Percentiles rank a stretch among this genome's conserved stretches.
Conservation (phyloP, 495 filamentous ascomycete species). For the Daldinia caldariorum region DNA sequence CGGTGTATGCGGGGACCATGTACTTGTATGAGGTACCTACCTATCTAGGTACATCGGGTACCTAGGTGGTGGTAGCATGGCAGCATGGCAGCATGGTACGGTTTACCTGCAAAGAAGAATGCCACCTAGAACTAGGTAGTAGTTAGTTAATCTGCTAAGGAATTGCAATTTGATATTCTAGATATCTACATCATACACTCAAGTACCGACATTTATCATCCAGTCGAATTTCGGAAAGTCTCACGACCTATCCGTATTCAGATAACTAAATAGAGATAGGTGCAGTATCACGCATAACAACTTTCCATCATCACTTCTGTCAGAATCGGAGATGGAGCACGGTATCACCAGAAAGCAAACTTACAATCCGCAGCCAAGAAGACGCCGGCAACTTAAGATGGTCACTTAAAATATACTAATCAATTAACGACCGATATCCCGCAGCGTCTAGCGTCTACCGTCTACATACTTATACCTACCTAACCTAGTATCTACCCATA, state of each 20-base stretch:
- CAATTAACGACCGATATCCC: conserved; percentile 9
- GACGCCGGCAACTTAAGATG: conserved; percentile 11
- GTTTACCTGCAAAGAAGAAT: too few relatives aligned
- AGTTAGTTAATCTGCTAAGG: conserved; percentile 3
- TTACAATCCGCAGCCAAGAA: conserved; percentile 28
- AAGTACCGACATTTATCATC: background rate
- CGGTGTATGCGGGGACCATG: conserved; percentile 3
- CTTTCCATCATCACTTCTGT: conserved; percentile 29
- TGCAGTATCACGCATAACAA: conserved; percentile 33
- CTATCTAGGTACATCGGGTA: background rate
- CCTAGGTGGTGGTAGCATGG: too few relatives aligned
- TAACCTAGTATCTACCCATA: conserved; percentile 6
- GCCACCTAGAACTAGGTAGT: too few relatives aligned
- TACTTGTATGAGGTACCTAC: conserved; percentile 4
- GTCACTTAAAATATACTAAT: conserved; percentile 6
- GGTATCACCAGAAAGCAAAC: conserved; percentile 33
- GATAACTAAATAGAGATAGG: conserved; percentile 29
- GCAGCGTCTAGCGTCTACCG: too few relatives aligned
- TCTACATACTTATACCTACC: too few relatives aligned
- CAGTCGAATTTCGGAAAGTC: conserved; percentile 8
- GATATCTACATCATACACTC: conserved; percentile 8
- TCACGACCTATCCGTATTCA: conserved; percentile 16
- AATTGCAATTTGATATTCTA: background rate
- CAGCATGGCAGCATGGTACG: too few relatives aligned
- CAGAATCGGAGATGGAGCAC: conserved; percentile 34